Conservation (phyloP, 768 basidiomycete genomes). For the Rhodosporidiobolus odoratus region DNA sequence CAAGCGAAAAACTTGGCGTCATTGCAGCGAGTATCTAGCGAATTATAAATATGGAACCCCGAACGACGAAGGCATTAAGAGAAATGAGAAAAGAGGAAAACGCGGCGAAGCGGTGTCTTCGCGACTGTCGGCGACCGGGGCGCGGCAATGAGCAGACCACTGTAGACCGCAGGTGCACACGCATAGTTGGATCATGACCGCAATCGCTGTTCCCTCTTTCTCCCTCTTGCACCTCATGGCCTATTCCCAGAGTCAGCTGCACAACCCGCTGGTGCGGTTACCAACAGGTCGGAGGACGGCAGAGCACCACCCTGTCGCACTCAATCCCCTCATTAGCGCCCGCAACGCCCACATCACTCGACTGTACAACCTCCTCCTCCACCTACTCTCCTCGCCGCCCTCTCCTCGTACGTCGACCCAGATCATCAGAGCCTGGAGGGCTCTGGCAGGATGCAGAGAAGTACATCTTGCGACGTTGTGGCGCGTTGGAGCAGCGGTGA, state of each 20-base stretch:
- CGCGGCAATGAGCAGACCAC: no score
- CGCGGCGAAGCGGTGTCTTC: no score
- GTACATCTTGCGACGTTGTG: slow-evolving; percentile 25
- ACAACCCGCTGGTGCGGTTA: slow-evolving; percentile 13
- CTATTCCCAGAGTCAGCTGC: background rate
- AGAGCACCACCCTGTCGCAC: background rate
- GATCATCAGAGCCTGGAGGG: slow-evolving; percentile 22
- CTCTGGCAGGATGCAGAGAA: slow-evolving; percentile 23
- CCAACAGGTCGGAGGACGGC: slow-evolving; percentile 6
- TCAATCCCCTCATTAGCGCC: background rate
- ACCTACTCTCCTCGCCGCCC: slow-evolving; percentile 30
- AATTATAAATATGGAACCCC: no score
- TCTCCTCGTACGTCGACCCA: slow-evolving; percentile 4
- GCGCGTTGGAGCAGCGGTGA: slow-evolving; percentile 14
- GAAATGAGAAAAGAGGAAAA: no score
- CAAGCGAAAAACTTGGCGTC: no score
- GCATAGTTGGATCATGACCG: no score
- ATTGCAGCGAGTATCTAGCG: no score
- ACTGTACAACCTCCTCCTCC: slow-evolving; percentile 22
- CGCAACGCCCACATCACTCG: slow-evolving; percentile 24
- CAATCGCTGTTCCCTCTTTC: background rate
- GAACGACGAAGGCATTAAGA: no score
- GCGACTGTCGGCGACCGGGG: no score
- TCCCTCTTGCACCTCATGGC: slow-evolving; percentile 5
- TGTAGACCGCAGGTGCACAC: no score